Evolutionary conservation across 2,329 filamentous ascomycete species (phyloP), one percentile per base, ranked within the genome.

Genomic region (Beauveria rudraprayagi): DNA sequence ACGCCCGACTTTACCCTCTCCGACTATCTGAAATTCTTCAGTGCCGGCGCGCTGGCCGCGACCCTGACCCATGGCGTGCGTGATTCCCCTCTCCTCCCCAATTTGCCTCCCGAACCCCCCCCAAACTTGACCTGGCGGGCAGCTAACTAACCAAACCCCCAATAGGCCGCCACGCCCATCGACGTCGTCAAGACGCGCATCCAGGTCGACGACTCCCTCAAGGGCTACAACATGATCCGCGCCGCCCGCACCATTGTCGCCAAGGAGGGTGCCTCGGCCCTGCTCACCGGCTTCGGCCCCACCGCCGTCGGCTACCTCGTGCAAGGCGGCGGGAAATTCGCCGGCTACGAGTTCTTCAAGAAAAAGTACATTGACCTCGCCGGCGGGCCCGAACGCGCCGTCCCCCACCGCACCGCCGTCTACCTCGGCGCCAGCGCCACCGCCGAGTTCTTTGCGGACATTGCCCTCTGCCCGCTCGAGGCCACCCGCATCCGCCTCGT

Each of bases 291-390:
- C 71, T 88, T 91, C 75, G 91, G 91, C 64, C 91, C 91, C 65
- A 95, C 91, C 63, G 88, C 88, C 63, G 90, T 91, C 60, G 91
- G 91, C 72, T 95, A 95, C 78, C 89, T 94, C 77, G 86, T 94
- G 62, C 91, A 95, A 78, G 91, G 91, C 72, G 90, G 90, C 68
- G 88, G 89, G 82, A 95, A 95, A 80, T 95, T 95, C 77, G 89
- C 90, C 70, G 91, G 91, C 70, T 95, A 95, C 78, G 91, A 95
- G 78, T 90, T 91, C 82, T 95, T 95, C 88, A 95, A 95, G 84
- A 89, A 93, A 78, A 85, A 89, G 75, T 87, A 84, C 73, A 92
- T 95, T 76, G 83, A 87, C 74, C 69, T 84, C 62, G 77, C 89
- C 63, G 91, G 79, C 50, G 78, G 78, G 0, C 76, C 76, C 37